phyloP scores from a whole-genome alignment of 345 rosid genomes.

The Boechera stricta region DNA sequence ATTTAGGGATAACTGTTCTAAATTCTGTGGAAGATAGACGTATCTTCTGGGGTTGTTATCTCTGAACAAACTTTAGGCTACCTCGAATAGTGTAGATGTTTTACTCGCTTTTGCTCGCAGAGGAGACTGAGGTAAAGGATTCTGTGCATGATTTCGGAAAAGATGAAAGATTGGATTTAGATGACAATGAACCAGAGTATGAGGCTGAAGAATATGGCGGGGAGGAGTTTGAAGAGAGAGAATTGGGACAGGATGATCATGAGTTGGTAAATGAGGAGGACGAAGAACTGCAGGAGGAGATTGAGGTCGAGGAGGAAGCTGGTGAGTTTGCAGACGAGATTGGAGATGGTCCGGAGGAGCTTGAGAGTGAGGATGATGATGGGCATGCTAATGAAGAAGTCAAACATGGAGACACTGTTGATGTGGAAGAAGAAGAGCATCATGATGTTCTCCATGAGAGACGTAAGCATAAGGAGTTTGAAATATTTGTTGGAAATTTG shows the following conservation, averaged over 20 bases:
- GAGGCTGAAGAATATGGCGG: constrained; percentile 65
- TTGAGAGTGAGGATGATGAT: constrained; percentile 63
- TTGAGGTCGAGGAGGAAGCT: constrained; percentile 63
- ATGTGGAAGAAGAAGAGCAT: constrained; percentile 63
- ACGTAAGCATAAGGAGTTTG: constrained; percentile 94
- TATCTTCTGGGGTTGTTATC: constrained; percentile 22
- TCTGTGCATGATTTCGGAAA: constrained; percentile 70
- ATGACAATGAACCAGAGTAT: constrained; percentile 78
- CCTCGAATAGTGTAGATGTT: constrained; percentile 54
- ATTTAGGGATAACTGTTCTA: not conserved
- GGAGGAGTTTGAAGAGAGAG: constrained; percentile 83
- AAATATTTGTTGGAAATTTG: constrained; percentile 92
- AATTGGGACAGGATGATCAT: constrained; percentile 62
- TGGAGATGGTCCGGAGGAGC: constrained; percentile 65
- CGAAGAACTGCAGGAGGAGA: constrained; percentile 69
- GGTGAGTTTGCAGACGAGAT: constrained; percentile 67
- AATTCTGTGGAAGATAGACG: constrained; percentile 3
- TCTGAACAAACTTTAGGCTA: constrained; percentile 43
- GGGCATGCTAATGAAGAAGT: constrained; percentile 56
- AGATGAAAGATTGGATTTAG: constrained; percentile 80
- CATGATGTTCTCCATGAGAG: constrained; percentile 81
- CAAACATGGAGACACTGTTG: constrained; percentile 57
- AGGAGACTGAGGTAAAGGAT: constrained; percentile 68
- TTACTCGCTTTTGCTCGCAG: constrained; percentile 63
- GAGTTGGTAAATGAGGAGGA: constrained; percentile 64